Evolutionary conservation across 2,329 filamentous ascomycete genomes (phyloP), one percentile per base, ranked within the genome.

Genomic region (Colletotrichum acutatum): DNA sequence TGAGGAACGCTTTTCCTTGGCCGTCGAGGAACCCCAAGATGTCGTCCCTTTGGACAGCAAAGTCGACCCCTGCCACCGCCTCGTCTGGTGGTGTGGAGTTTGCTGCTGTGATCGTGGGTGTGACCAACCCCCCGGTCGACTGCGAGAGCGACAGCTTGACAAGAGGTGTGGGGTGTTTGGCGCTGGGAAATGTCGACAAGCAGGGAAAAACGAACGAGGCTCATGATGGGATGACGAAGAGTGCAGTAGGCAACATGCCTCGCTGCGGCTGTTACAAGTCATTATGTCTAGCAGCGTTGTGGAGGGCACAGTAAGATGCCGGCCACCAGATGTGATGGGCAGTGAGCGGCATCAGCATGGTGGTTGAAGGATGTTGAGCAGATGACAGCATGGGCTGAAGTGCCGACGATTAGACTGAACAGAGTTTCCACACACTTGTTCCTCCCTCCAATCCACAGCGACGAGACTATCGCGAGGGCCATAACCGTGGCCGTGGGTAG

Each of bases 141-240:
- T 49, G 54, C 32, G 68, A 58, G 46, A 58, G 46, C 60, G 53
- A 42, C 16, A 42, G 14, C 34, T 42, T 42, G 34, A 42, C 65
- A 32, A 72, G n/a, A 34, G 37, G 42, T 61, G 61, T 66, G 71
- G 71, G 53, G 56, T 71, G 52, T 46, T 61, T 72, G 71, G 57
- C 68, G 68, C 57, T 57, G 62, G 71, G 57, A 56, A 53, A 59
- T 37, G 62, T 66, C 52, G 63, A 49, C 30, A 32, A 63, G 61
- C 71, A 67, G 68, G 56, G 58, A 66, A 74, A 67, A 67, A 53
- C 37, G 62, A 72, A 72, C 71, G 58, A 72, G 71, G 61, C 68
- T 74, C 68, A 58, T 30, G 58, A 64, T 56, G 68, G 63, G 63
- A 74, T 74, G 68, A 74, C 56, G 58, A 71, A 66, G 68, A 71